Base-by-base conservation (phyloP, 768 basidiomycete species). In the Daedaleopsis sinensis region DNA sequence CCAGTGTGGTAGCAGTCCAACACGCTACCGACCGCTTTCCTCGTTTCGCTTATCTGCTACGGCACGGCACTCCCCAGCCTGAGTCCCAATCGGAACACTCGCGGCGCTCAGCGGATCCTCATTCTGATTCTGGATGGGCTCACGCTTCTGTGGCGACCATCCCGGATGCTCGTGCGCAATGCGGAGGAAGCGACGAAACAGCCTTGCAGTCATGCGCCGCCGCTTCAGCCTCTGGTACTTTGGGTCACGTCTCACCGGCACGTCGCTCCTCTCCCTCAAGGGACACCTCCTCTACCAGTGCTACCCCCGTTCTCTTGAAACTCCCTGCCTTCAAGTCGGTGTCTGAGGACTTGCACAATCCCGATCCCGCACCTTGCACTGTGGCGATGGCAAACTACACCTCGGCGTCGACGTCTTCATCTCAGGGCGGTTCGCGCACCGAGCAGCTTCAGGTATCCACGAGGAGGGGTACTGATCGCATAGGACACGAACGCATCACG, bases 21-120 rank as follows among this genome's bases (percentile, higher is more conserved):
- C 62, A 64, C 37, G 49, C 62, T 64, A 64, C 62, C 58, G 62
- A 59, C 62, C 62, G 62, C 62, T 64, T 64, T 52, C 62, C 62
- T 59, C 62, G 62, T 64, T 64, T 59, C 55, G 47, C 58, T 38
- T 47, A 64, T 59, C 58, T 59, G 58, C 58, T 64, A 59, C 62
- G 62, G 54, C 55, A 58, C 62, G 62, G 62, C 61, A 62, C 55
- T 42, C 61, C 61, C 43, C 37, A 62, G 50, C 62, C 58, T 49
- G 53, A 64, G 38, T 38, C 58, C 43, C 58, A 64, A 52, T 44
- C 54, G 58, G 58, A 50, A 55, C 43, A 38, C 50, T 58, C 37
- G 62, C 62, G 62, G 62, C 62, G 58, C 58, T 59, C 62, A 59
- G 58, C 62, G 62, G 62, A 64, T 52, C 54, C 58, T 49, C 47